These are phyloP conservation scores for Morella rubra DNA, from an alignment of 306 rosid species.

Conservation along the genomic window DNA sequence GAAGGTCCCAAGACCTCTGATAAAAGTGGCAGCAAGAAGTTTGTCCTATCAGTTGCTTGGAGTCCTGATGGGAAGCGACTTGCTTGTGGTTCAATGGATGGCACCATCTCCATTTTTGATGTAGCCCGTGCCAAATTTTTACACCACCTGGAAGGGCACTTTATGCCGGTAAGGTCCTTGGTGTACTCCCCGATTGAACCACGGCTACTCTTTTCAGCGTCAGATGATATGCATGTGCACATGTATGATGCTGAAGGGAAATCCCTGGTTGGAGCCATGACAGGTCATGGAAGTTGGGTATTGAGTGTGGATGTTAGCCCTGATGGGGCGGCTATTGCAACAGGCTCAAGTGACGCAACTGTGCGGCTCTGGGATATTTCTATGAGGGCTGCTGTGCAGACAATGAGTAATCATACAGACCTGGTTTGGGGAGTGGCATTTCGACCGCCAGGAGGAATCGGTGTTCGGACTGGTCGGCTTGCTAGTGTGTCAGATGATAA, in stretches of 20 bases:
- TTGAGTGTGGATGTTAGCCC: constrained; percentile 87
- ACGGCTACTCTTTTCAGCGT: constrained; percentile 78
- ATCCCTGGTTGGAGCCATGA: constrained; percentile 73
- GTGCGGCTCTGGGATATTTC: constrained; percentile 92
- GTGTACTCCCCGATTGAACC: constrained; percentile 87
- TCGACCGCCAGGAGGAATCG: constrained; percentile 75
- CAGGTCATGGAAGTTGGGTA: constrained; percentile 94
- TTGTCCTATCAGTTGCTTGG: constrained; percentile 95
- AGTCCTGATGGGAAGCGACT: constrained; percentile 82
- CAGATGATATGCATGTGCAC: constrained; percentile 85
- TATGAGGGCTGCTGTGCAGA: constrained; percentile 91
- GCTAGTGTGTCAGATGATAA: constrained; percentile 97
- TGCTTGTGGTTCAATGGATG: constrained; percentile 97
- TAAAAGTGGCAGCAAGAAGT: constrained; percentile 87
- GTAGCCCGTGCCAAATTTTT: constrained; percentile 70
- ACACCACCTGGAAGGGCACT: constrained; percentile 95
- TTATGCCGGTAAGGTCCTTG: constrained; percentile 90
- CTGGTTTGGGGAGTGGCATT: constrained; percentile 98
- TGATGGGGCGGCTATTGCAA: constrained; percentile 84
- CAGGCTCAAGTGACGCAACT: constrained; percentile 93
- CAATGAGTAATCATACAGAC: constrained; percentile 91
- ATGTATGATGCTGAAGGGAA: constrained; percentile 96
- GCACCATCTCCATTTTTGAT: constrained; percentile 88
- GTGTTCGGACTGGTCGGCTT: constrained; percentile 63
- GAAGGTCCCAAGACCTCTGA: constrained; percentile 85